Evolutionary conservation across 139 green algal genomes (phyloP), one percentile per base, ranked within the genome.

Genomic region (Astrephomene gubernaculifera): DNA sequence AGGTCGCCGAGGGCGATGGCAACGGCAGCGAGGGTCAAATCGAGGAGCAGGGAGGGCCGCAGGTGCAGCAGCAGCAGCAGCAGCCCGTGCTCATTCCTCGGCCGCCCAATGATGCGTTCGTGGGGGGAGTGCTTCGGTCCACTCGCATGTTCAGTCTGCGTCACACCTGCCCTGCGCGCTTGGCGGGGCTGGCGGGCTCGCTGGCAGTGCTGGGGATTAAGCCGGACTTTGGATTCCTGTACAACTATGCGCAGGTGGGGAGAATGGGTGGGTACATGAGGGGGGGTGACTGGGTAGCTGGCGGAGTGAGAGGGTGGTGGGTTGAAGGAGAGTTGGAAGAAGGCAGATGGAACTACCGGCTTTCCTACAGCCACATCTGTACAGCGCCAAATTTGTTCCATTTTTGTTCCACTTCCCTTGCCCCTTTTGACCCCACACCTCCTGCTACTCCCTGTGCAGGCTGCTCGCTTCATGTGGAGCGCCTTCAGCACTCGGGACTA

Each of bases 211-310:
- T 81, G 38, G 44, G 75, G 1, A 29, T 72, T 43, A 43, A 17
- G 65, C 88, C 83, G 33, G 64, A 67, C 65, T 79, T 82, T 49
- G 85, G 85, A 54, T 89, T 89, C 76, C 36, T 85, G 31, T 83
- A 86, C 85, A 76, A 70, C 52, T 86, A 81, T 39, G 85, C 76
- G 60, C 76, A 83, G 76, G 76, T 63, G 6, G 22, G 57, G 19
- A 17, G 49, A 57, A 57, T 25, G 14, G 49, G 12, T 57, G 49
- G 49, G 49, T 17, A 57, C 49, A 57, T 17, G 17, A 12, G 49
- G n/a, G n/a, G n/a, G n/a, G n/a, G n/a, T n/a, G n/a, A n/a, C n/a
- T n/a, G n/a, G n/a, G n/a, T n/a, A n/a, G n/a, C n/a, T n/a, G n/a
- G n/a, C n/a, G n/a, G n/a, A n/a, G n/a, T n/a, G n/a, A n/a, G n/a